A percentile compares a stretch with the other conserved stretches of the same genome.
Conservation (phyloP, 108 stramenopile genomes). For the Skeletonema grethae region DNA sequence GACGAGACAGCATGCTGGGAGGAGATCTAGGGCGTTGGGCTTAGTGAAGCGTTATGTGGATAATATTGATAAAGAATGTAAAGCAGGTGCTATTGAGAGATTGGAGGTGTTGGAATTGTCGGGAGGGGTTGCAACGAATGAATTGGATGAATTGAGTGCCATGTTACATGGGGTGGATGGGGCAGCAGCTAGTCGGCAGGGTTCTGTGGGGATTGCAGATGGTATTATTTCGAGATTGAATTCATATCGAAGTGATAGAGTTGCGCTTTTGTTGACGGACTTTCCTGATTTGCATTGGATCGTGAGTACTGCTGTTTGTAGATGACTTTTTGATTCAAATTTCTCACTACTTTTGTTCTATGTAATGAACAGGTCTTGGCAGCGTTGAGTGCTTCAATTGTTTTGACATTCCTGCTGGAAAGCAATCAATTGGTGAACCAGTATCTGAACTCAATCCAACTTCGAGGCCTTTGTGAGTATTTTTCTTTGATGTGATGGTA, state of each 20-base stretch:
- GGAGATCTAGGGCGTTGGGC: slow-evolving; percentile 21
- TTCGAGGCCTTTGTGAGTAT: slow-evolving; percentile 17
- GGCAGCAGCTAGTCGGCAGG: slow-evolving; percentile 32
- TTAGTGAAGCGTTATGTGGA: slow-evolving; percentile 27
- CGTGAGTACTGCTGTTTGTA: background rate
- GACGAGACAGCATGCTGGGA: slow-evolving; percentile 41
- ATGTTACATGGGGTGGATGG: slow-evolving; percentile 54
- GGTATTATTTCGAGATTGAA: slow-evolving; percentile 28
- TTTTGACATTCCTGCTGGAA: slow-evolving; percentile 28
- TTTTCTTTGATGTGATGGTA: too few species aligned
- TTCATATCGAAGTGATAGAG: slow-evolving; percentile 25
- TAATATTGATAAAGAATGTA: slow-evolving; percentile 24
- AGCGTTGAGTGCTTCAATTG: slow-evolving; percentile 20
- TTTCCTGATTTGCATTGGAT: slow-evolving; percentile 47
- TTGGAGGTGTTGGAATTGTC: slow-evolving; percentile 17
- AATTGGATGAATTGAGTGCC: slow-evolving; percentile 28
- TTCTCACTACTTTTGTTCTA: too few species aligned
- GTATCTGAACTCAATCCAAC: slow-evolving; percentile 43
- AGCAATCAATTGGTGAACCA: slow-evolving; percentile 39
- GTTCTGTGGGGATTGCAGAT: slow-evolving; percentile 17
- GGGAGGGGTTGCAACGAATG: slow-evolving; percentile 40
- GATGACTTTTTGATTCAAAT: too few species aligned
- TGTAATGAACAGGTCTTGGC: background rate
- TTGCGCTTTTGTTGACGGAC: slow-evolving; percentile 37
- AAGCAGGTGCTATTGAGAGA: slow-evolving; percentile 26